Evolutionary conservation across 148 eudicot genomes (phyloP).

Genomic region (Chenopodium berlandieri): DNA sequence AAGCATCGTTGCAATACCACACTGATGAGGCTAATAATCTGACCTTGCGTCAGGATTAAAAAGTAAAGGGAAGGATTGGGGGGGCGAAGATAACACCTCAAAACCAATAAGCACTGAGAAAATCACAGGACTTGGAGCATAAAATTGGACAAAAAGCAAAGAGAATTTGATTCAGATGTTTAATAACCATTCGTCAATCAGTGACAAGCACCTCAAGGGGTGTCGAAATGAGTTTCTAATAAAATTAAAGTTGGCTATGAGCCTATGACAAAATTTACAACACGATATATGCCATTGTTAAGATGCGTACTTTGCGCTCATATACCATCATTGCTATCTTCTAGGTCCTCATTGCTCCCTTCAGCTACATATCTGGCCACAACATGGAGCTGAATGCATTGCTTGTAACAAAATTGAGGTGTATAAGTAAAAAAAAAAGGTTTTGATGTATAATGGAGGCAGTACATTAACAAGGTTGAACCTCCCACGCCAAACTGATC

Average conservation of each 20-base stretch:
- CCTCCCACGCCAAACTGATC: conserved; percentile 9
- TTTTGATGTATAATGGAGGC: conserved; percentile 16
- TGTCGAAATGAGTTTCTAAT: conserved; percentile 23
- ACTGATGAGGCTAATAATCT: background rate
- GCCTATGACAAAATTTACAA: conserved; percentile 27
- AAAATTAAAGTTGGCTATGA: conserved; percentile 24
- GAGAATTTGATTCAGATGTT: background rate
- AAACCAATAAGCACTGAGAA: background rate
- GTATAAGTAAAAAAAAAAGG: conserved; percentile 10
- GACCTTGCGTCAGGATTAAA: background rate
- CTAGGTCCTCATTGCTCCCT: conserved; percentile 12
- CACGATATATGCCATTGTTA: conserved; percentile 2
- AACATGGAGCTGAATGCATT: background rate
- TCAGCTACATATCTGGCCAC: conserved; percentile 11
- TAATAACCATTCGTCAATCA: conserved; percentile 10
- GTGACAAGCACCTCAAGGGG: conserved; percentile 22
- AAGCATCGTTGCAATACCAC: background rate
- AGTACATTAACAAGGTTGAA: conserved; percentile 15
- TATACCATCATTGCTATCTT: conserved; percentile 2
- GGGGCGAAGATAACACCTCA: background rate
- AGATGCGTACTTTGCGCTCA: conserved; percentile 7
- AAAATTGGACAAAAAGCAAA: background rate
- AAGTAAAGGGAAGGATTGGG: background rate
- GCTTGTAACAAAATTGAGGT: conserved; percentile 17
- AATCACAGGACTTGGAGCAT: background rate